Base-by-base conservation (phyloP, 768 basidiomycete species). In the Boletus coccyginus region DNA sequence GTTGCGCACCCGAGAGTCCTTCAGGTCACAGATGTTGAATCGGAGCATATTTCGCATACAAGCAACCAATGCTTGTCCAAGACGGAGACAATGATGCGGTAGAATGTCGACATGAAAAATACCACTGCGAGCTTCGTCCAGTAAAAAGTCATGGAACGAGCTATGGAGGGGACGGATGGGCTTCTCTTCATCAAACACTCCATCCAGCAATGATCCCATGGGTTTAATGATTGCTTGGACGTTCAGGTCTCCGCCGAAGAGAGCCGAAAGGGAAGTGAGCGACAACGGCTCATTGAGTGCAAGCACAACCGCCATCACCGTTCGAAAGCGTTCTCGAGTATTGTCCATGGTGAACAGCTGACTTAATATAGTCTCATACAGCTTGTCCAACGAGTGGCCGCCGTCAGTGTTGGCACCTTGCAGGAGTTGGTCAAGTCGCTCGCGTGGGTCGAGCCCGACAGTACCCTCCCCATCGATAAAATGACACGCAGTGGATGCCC, bases 401-500 rank as follows among this genome's bases (percentile, higher is more conserved):
- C 16, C 16, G n/a, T 36, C 10, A n/a, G 0, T 27, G 9, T n/a
- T 29, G 33, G 29, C 19, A 5, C 6, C 9, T n/a, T 29, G 14
- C 16, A 52, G 33, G 32, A 33, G 32, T 11, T 2, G 10, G 2
- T 33, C 10, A 33, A 33, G 32, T 10, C 32, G 32, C 6, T 33
- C 31, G 16, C 8, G 21, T 13, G 16, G 11, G 2, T 19, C 29
- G 3, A 42, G 19, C 11, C 52, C 52, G 27, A 11, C 13, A 16
- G 55, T 14, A 41, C 39, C 49, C 16, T 45, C 45, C 2, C 62
- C 53, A 17, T 53, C 40, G 24, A 68, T 61, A 27, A 53, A 59
- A 1, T 39, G 32, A 49, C 63, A 66, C 9, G 32, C 32, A 10
- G 32, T 10, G 32, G 32, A 33, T 11, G 32, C 66, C 69, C 65